These are phyloP conservation scores for Monosporascus sp. DNA, from an alignment of 2,329 filamentous ascomycete genomes.

Conservation along the genomic window DNA sequence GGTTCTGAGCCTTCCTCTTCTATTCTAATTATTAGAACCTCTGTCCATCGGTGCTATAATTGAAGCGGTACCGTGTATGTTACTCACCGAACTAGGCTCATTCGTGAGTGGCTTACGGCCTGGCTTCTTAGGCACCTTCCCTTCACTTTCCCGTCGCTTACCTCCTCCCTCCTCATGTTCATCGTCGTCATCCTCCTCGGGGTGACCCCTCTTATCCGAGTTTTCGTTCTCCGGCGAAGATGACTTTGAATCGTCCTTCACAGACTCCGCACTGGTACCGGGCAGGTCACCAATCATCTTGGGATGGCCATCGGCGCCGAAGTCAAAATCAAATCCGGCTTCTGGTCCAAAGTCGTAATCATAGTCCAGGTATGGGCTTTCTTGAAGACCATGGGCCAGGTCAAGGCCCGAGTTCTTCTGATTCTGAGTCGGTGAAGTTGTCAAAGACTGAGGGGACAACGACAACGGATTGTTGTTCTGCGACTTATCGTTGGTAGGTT, in stretches of 20 bases:
- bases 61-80: slow-evolving; percentile 1
- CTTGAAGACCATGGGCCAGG: slow-evolving; percentile 52
- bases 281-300: slow-evolving; percentile 76
- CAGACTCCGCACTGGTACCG: slow-evolving; percentile 33
- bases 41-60: slow-evolving; percentile 5
- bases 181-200: slow-evolving; percentile 66
- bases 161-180: slow-evolving; percentile 38
- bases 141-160: slow-evolving; percentile 77
- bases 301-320: slow-evolving; percentile 46
- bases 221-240: slow-evolving; percentile 58
- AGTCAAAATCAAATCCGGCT: slow-evolving; percentile 71
- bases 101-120: slow-evolving; percentile 93
- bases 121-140: slow-evolving; percentile 89
- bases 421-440: slow-evolving; percentile 42
- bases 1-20: slow-evolving; percentile 95
- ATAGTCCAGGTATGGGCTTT: slow-evolving; percentile 81
- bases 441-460: slow-evolving; percentile 45
- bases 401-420: slow-evolving; percentile 37
- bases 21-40: slow-evolving; percentile 34
- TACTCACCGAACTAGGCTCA: slow-evolving; percentile 88
- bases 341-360: slow-evolving; percentile 72
- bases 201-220: slow-evolving; percentile 68
- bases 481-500: slow-evolving; percentile 31
- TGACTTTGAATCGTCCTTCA: slow-evolving; percentile 39
- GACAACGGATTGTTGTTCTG: slow-evolving; percentile 33